phyloP scores from a whole-genome alignment of 768 basidiomycete genomes.

The Dictyophora rubrovolvata region DNA sequence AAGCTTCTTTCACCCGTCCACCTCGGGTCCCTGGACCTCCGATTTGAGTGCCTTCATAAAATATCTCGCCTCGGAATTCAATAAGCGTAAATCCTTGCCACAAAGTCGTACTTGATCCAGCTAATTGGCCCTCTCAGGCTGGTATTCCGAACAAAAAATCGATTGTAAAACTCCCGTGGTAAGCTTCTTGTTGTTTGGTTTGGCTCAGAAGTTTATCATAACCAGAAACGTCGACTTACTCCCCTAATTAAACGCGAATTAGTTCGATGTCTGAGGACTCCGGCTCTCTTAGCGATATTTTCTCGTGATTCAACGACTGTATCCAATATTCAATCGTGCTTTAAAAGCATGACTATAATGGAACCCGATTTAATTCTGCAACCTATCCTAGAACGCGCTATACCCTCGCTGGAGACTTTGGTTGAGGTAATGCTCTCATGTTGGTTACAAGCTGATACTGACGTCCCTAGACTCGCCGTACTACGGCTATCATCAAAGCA shows the following conservation, averaged over 20 bases:
- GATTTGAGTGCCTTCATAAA: conserved; percentile 81
- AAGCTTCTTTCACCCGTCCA: conserved; percentile 85
- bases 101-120: background rate
- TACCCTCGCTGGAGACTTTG: conserved; percentile 81
- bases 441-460: background rate
- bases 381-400: conserved; percentile 72
- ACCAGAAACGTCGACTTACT: conserved; percentile 65
- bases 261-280: conserved; percentile 71
- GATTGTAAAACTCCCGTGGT: conserved; percentile 75
- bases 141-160: conserved; percentile 67
- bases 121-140: conserved; percentile 32
- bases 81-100: conserved; percentile 44
- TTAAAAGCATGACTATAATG: conserved; percentile 75
- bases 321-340: conserved; percentile 62
- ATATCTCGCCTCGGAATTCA: conserved; percentile 74
- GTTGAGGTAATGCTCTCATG: conserved; percentile 44
- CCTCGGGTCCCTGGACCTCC: conserved; percentile 73
- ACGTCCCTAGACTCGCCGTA: conserved; percentile 62
- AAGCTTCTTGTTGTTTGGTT: conserved; percentile 9
- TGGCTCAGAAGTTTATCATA: background rate
- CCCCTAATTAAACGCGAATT: conserved; percentile 72
- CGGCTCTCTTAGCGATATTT: conserved; percentile 83
- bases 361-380: conserved; percentile 81
- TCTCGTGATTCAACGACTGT: conserved; percentile 70
- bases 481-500: conserved; percentile 77